Evolutionary conservation across 2,329 filamentous ascomycete species (phyloP).

Genomic region (Phialophora chinensis): DNA sequence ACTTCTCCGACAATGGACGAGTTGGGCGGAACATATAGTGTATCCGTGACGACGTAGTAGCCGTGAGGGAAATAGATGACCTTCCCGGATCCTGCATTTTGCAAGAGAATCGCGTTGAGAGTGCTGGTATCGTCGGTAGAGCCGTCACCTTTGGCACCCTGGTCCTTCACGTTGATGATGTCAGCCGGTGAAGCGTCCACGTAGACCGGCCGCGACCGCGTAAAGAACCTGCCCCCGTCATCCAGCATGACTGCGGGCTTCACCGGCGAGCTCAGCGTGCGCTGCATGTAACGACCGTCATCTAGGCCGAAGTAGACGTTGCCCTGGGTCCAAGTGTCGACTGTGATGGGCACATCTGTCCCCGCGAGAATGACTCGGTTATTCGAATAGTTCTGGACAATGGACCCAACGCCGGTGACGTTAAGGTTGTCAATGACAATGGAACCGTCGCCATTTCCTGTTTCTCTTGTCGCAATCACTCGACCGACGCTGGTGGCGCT

Average conservation of each 20-base stretch:
- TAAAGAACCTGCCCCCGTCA: not conserved
- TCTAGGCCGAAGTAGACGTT: not conserved
- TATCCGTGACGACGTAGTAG: not conserved
- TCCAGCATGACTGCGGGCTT: not conserved
- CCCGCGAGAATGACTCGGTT: constrained; percentile 1
- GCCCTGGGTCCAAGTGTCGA: not conserved
- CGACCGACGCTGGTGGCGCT: not conserved
- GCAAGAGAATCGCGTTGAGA: not conserved
- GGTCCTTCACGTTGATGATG: not conserved
- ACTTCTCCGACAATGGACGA: not conserved
- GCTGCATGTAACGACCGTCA: not conserved
- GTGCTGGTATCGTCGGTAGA: not conserved
- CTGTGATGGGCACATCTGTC: not conserved
- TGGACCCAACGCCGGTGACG: not conserved
- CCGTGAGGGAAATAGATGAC: constrained; percentile 3
- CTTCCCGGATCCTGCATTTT: not conserved
- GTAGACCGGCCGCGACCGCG: not conserved
- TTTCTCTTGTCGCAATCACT: not conserved
- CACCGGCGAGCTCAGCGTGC: not conserved
- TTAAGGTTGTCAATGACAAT: not conserved
- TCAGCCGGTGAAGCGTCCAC: not conserved
- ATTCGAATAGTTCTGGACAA: not conserved
- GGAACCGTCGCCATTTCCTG: not conserved
- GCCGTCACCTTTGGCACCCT: constrained; percentile 4
- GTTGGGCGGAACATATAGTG: not conserved